These are phyloP conservation scores for Pythium aristosporum DNA, from an alignment of 352 stramenopile species.

Conservation along the genomic window DNA sequence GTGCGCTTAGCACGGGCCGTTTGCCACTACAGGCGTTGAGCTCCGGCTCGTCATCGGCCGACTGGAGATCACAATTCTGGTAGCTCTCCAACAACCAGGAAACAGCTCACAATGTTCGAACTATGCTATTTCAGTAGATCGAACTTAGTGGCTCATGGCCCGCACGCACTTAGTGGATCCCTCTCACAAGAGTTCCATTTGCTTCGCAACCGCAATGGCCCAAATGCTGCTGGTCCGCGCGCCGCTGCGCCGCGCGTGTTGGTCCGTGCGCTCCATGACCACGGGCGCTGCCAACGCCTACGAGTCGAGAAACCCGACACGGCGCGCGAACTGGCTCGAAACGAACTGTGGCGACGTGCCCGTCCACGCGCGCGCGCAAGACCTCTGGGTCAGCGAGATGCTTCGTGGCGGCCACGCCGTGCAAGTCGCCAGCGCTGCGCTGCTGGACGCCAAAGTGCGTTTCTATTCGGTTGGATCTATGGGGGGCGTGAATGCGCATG, in stretches of 20 bases:
- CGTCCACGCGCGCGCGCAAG: constrained; percentile 30
- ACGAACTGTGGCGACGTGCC: constrained; percentile 65
- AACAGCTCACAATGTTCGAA: neutral
- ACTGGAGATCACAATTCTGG: too few species aligned
- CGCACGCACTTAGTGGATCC: neutral
- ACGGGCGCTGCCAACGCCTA: neutral
- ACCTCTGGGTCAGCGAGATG: constrained; percentile 65
- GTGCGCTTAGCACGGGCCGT: too few species aligned
- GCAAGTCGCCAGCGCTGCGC: constrained; percentile 47
- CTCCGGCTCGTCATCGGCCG: too few species aligned
- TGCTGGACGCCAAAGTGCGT: constrained; percentile 48
- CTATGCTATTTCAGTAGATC: neutral
- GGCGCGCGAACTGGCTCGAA: constrained; percentile 57
- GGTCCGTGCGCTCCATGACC: neutral
- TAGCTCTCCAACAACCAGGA: too few species aligned
- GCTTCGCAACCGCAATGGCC: neutral
- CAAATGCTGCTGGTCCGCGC: neutral
- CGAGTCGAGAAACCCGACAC: neutral
- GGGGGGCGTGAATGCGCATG: neutral
- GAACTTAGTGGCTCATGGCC: neutral
- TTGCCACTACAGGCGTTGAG: too few species aligned
- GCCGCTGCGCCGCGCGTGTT: neutral
- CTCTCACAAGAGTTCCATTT: neutral
- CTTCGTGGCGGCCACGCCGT: constrained; percentile 63
- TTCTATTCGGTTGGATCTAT: neutral